Evolutionary conservation across 1,284 basidiomycete species (phyloP), one percentile per base, ranked within the genome.

Genomic region (Trametes hirsuta): DNA sequence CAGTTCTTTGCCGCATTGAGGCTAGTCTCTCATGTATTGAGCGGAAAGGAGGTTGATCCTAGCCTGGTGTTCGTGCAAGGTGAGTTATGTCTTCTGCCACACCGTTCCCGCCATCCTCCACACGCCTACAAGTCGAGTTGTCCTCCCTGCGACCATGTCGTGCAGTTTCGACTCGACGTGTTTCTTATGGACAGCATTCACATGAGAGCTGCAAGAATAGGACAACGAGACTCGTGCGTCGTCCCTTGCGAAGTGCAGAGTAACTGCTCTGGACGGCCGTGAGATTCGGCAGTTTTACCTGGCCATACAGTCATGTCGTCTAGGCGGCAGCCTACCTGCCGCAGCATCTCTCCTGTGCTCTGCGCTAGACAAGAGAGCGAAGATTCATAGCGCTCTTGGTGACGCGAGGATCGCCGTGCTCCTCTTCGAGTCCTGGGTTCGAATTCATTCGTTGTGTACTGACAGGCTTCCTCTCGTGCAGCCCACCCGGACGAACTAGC

Each of bases 1-100:
- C 87, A 92, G 67, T 89, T 91, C 69, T 91, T 91, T 68, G 90
- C 88, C 11, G 85, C 81, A 0, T 73, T 90, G 25, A 75, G 90
- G 37, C 81, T 92, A 3, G 79, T 88, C 0, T 71, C 83, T 18
- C 89, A 92, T 65, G 81, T 79, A n/a, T 78, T 83, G 64, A 74
- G 73, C 22, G 88, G 89, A 4, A 83, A 81, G 59, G 79, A 81
- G 6, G 71, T 88, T 1, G 87, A 89, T 59, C 76, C 83, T 41
- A 77, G 76, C 11, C 78, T 90, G 36, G 88, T 86, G 0, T 91
- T 91, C 66, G 79, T 88, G 2, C 89, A 91, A 78, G 85, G 90
- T 90, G 61, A 61, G 81, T 71, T 3, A 44, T 35, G 54, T 35
- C 11, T 14, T 47, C 35, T 14, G 52, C 50, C 8, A 47, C 14